Base-by-base conservation (phyloP, 257 asterid species). In the Craterostigma plantagineum region DNA sequence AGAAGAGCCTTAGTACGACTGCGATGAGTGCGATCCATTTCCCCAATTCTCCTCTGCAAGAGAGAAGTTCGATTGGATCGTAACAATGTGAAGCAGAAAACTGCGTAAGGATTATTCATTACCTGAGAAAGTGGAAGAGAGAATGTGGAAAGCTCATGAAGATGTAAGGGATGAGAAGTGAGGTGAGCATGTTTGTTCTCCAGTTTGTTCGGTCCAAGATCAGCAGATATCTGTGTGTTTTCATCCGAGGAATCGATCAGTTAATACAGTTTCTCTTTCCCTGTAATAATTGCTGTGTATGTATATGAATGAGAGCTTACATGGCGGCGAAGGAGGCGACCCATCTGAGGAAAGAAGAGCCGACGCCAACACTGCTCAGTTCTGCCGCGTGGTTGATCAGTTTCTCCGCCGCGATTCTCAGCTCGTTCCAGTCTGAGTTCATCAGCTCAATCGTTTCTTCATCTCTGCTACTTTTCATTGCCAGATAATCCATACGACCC, bases 161-260 rank as follows among this genome's bases (percentile, higher is more conserved):
- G 36, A 81, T 78, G 47, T 86, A 81, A 17, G 97, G 97, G 46
- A 86, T 61, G 7, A 86, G 59, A 18, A 86, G 79, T 0, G 81
- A 48, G 15, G 94, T 86, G 15, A 86, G 78, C 56, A 86, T 86
- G 66, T 78, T 78, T 10, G 78, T 67, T 75, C 77, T 75, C 97
- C 97, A 86, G 63, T 86, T 81, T 3, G 97, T 86, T 58, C 93
- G 79, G 53, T 85, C 96, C 90, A 85, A 52, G 59, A 85, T 51
- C 76, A 85, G 55, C 72, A 85, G 60, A 55, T 85, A 85, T 42
- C 96, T 84, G 82, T 69, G n/a, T n/a, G 56, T 33, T 17, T 16
- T 13, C 14, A 27, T 15, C 7, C 9, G 36, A 51, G 27, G 18
- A 46, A 33, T 13, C 0, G 8, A 33, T 11, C 12, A 14, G 40